Base-by-base conservation (phyloP, 139 green algal genomes). In the Coccomyxa sp. region DNA sequence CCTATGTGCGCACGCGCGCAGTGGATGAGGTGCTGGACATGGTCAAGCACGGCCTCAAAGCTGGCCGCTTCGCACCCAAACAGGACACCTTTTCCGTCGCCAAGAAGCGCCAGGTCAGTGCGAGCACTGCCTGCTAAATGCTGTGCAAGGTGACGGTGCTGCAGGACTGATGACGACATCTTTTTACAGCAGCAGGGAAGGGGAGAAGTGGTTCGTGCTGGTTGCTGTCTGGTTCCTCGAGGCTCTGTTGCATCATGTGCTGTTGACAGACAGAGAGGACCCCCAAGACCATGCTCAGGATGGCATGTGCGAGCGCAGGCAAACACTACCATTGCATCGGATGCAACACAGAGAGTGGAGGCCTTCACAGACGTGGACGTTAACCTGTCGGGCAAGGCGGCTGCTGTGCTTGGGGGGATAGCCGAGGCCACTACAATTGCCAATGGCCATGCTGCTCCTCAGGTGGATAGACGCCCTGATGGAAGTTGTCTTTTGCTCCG, bases 21-120 rank as follows among this genome's bases (percentile, higher is more conserved):
- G 82, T 95, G 67, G 90, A 96, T 10, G 94, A 97, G 88, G 92
- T 97, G 57, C 74, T 97, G 81, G 89, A 96, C 75, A 97, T 97
- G 93, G 93, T 96, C 3, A 97, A 97, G 91, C 87, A 91, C 68
- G 88, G 90, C 27, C 88, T 93, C 15, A 88, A 88, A 75, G 77
- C 84, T 1, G 87, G 85, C 63, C 84, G 76, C 66, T 77, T 74
- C 81, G 51, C 71, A 13, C 38, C 16, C 25, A 45, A 38, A 25
- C 30, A 71, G 63, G 63, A 82, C 57, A 66, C 38, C 30, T 83
- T 85, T 77, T 67, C 21, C 28, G 71, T 83, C 57, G 79, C 81
- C 13, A 85, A 85, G 51, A 88, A 88, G 85, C 81, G 85, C 51
- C 75, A 79, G 67, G 80, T 66, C 63, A 15, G 63, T 71, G 63